A percentile compares a stretch with the other conserved stretches of the same genome.
These are phyloP conservation scores for Phytophthora tentaculata DNA, from an alignment of 352 stramenopile genomes.

Conservation along the genomic window DNA sequence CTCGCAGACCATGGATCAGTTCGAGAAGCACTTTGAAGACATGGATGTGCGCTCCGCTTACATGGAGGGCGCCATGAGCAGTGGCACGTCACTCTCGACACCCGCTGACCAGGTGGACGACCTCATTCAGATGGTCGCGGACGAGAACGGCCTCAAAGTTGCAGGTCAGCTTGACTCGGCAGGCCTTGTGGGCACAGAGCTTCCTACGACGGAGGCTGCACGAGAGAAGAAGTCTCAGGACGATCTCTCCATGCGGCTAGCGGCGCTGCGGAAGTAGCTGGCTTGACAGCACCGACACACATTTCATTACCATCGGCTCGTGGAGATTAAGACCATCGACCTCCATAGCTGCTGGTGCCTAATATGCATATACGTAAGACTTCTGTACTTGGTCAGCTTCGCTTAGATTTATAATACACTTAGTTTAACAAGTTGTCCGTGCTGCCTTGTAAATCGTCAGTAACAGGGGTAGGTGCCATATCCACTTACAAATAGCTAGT, in stretches of 20 bases:
- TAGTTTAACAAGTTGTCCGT: no score
- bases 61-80: conserved; percentile 98
- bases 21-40: conserved; percentile 99
- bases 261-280: conserved; percentile 74
- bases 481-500: conserved; percentile 7
- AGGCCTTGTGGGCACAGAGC: conserved; percentile 82
- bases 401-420: no score
- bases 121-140: conserved; percentile 98
- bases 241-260: conserved; percentile 83
- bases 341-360: not conserved
- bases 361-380: conserved; percentile 23
- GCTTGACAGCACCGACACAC: not conserved
- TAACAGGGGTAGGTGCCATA: not conserved
- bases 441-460: conserved; percentile 7
- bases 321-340: conserved; percentile 1
- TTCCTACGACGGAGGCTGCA: conserved; percentile 65
- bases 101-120: conserved; percentile 97
- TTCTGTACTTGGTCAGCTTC: no score
- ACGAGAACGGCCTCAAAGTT: conserved; percentile 97
- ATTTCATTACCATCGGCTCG: not conserved
- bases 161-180: conserved; percentile 94
- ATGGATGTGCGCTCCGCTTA: conserved; percentile 98
- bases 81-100: conserved; percentile 94
- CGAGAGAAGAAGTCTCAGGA: conserved; percentile 85
- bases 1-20: conserved; percentile 97